Base-by-base conservation (phyloP, 169 alveolate genomes). In the Babesia ovata region DNA sequence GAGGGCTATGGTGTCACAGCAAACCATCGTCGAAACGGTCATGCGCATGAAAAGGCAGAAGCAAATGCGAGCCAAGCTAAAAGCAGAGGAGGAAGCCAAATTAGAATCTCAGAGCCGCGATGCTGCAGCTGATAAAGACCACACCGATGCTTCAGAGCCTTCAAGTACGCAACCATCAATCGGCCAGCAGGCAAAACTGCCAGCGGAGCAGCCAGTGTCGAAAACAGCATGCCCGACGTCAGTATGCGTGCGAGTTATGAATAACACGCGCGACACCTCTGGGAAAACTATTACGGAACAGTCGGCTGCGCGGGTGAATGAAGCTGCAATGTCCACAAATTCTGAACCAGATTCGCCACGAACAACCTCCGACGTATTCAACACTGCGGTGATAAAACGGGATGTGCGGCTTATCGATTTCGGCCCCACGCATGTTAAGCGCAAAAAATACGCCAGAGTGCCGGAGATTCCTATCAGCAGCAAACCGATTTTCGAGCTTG, bases 1-100 rank as follows among this genome's bases (percentile, higher is more conserved):
- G 39, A 48, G 39, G 58, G 49, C 14, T 8, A 57, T 71, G 28
- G 72, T 71, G 29, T 19, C 81, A 26, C 81, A 71, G 53, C 46
- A 58, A 13, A 8, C 63, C n/a, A 59, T 71, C 10, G 56, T 56
- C 4, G 60, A 36, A 16, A 50, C 81, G 39, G 63, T 71, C 49
- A 26, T 53, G 73, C 39, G 29, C 22, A 36, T 71, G 63, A 56
- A 33, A 22, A 49, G 46, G 9, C 66, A 57, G 70, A 29, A 7
- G 48, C 19, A 13, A 28, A 9, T 58, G 22, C 49, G 44, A 21
- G 62, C 14, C 1, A 22, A 61, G 42, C 29, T 71, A 2, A 28
- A 48, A 26, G 54, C 4, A 44, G 72, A 42, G 13, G 60, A 21
- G 36, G 60, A 10, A 53, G 24, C 26, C 2, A 21, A 8, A 10